Conservation (phyloP, 441 rosid species). For the Pelargonium citronellum region DNA sequence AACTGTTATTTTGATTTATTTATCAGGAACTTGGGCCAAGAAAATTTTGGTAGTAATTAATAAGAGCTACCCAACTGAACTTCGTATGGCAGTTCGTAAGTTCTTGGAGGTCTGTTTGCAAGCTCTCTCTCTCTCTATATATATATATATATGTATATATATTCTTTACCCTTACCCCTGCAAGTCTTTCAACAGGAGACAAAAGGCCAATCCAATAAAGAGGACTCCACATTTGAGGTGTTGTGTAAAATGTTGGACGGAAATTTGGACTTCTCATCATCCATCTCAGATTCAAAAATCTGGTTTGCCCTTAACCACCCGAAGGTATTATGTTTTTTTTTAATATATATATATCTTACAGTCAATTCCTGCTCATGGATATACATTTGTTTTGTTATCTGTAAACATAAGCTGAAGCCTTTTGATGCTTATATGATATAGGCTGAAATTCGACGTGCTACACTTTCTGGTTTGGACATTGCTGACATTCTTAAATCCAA, state of each 20-base stretch:
- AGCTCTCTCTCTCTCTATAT: slow-evolving; percentile 14
- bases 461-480: slow-evolving; percentile 53
- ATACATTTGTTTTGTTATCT: background rate
- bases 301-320: slow-evolving; percentile 94
- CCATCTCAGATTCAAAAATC: slow-evolving; percentile 60
- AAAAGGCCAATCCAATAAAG: slow-evolving; percentile 46
- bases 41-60: slow-evolving; percentile 50
- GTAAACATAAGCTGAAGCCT: slow-evolving; percentile 19
- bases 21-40: slow-evolving; percentile 70
- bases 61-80: slow-evolving; percentile 69
- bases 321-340: slow-evolving; percentile 44
- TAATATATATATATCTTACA: background rate
- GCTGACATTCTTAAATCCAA: slow-evolving; percentile 42
- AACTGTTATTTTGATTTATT: slow-evolving; percentile 20
- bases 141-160: slow-evolving; percentile 15
- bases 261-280: slow-evolving; percentile 43
- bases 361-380: background rate
- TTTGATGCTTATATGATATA: slow-evolving; percentile 28
- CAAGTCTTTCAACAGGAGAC: slow-evolving; percentile 35
- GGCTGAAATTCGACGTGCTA: slow-evolving; percentile 80
- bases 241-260: slow-evolving; percentile 57
- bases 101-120: slow-evolving; percentile 60
- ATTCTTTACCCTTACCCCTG: slow-evolving; percentile 15
- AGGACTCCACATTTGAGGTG: slow-evolving; percentile 45
- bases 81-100: slow-evolving; percentile 47